Base-by-base conservation (phyloP, 495 filamentous ascomycete genomes). In the Cercophora samala region DNA sequence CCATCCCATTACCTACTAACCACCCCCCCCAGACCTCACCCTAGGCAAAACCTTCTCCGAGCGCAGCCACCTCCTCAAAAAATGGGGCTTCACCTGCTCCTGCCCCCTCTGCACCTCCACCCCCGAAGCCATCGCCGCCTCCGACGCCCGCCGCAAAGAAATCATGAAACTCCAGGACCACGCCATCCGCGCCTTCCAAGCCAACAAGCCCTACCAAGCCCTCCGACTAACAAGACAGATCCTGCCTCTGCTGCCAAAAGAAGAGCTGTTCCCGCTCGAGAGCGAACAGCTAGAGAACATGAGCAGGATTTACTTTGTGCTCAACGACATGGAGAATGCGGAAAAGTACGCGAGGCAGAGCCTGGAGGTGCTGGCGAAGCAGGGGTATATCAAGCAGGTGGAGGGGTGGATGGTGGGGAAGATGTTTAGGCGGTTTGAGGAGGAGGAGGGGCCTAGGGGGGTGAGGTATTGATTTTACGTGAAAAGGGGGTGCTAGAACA, bases 241-340 rank as follows among this genome's bases (percentile, higher is more conserved):
- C 1, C 54, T 80, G 0, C 68, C 70, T 21, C 71, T 79, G 51
- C 69, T 79, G 58, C 68, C 70, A 2, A 54, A 63, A 5, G 77
- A 79, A 62, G 73, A 75, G 22, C 72, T 80, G 24, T 72, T 72
- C 19, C 74, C 74, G 5, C 61, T 77, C 62, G 74, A 74, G 52
- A 64, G 72, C 3, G 77, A 78, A 64, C 76, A 78, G 60, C 80
- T 78, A 53, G 78, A 80, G 66, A 78, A 79, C 56, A 65, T 81
- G 60, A 77, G 76, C 52, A 68, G 78, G 21, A 66, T 79, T 11
- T 81, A 75, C 66, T 81, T 68, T 69, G 74, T 77, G 29, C 58
- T 75, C 29, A 54, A 68, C 22, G 77, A 81, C 42, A 69, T 46
- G 66, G 62, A 75, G 69, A 78, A 72, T 51, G 74, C 78, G 5